phyloP scores from a whole-genome alignment of 805 yeast species.

The Candida manassasensis region DNA sequence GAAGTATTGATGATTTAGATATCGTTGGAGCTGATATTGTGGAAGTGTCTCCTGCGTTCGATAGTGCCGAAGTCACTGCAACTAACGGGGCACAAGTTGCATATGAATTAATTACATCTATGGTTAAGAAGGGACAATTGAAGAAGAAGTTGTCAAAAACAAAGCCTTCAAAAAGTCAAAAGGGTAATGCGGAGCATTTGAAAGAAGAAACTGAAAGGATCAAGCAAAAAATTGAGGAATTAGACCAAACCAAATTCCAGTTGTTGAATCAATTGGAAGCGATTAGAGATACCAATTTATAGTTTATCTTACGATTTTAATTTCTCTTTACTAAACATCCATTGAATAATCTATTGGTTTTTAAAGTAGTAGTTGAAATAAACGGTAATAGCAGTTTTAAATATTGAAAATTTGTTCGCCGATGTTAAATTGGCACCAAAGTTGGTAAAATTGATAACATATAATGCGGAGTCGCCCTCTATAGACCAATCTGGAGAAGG shows the following conservation, averaged over 20 bases:
- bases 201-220: slow-evolving; percentile 6
- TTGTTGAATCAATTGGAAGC: slow-evolving; percentile 1
- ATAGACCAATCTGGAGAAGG: neutral
- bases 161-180: slow-evolving; percentile 9
- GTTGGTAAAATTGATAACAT: neutral
- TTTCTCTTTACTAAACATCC: too few relatives aligned
- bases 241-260: slow-evolving; percentile 7
- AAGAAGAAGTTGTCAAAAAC: slow-evolving; percentile 8
- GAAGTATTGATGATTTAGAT: slow-evolving; percentile 40
- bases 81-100: slow-evolving; percentile 70
- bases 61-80: slow-evolving; percentile 60
- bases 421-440: neutral
- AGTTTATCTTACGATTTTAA: too few relatives aligned
- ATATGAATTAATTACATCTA: slow-evolving; percentile 65
- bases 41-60: slow-evolving; percentile 61
- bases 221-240: slow-evolving; percentile 6
- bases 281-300: slow-evolving; percentile 5
- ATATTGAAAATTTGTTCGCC: neutral
- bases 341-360: neutral
- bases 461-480: neutral
- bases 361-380: slow-evolving; percentile 2
- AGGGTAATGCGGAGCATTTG: slow-evolving; percentile 6
- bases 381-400: neutral
- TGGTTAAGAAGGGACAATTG: slow-evolving; percentile 54
- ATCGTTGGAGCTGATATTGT: slow-evolving; percentile 55